Evolutionary conservation across 2,329 filamentous ascomycete species (phyloP).

Genomic region (Drechslerella dactyloides): DNA sequence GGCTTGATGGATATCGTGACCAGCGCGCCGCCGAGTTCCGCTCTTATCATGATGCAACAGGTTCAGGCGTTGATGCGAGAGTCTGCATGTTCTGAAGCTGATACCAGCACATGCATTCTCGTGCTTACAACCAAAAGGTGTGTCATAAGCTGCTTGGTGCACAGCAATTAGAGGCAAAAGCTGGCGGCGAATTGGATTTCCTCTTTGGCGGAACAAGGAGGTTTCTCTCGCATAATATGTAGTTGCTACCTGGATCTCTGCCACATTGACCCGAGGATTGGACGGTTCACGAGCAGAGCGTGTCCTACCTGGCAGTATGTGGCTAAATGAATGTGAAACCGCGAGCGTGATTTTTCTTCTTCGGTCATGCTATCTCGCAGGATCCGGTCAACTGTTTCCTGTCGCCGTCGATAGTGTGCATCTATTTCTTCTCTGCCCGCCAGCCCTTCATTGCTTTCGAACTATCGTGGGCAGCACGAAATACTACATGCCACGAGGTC

Average conservation of each 20-base stretch:
- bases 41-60: not conserved
- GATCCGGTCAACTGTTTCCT: conserved; percentile 11
- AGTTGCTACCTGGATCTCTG: not conserved
- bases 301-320: conserved; percentile 21
- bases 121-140: not conserved
- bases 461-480: conserved; percentile 75
- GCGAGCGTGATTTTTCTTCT: conserved; percentile 30
- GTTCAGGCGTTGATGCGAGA: not conserved
- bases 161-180: conserved; percentile 4
- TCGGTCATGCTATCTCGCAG: conserved; percentile 13
- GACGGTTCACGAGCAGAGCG: not conserved
- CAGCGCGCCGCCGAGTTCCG: not conserved
- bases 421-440: conserved; percentile 61
- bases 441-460: conserved; percentile 73
- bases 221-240: not conserved
- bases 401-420: conserved; percentile 1
- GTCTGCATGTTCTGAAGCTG: not conserved
- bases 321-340: conserved; percentile 28
- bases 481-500: conserved; percentile 61
- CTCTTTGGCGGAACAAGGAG: not conserved
- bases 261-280: not conserved
- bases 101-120: conserved; percentile 1
- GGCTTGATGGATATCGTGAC: not conserved
- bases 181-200: not conserved
- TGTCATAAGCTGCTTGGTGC: conserved; percentile 7